Evolutionary conservation across 257 asterid species (phyloP).

Genomic region (Gardenia jasminoides): DNA sequence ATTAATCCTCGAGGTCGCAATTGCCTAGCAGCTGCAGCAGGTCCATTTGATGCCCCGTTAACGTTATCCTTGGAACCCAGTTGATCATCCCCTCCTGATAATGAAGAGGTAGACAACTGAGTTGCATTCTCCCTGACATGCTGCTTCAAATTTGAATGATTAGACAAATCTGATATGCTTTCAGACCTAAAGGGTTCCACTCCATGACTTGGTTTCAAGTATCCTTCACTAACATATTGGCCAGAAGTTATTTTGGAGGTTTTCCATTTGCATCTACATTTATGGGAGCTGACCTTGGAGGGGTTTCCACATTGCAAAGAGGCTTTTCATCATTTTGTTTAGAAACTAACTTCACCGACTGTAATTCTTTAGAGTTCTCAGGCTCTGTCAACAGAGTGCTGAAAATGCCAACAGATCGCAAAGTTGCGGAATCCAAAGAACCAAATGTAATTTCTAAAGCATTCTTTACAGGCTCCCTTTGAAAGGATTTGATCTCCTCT

Average conservation of each 20-base stretch:
- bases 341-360: slow-evolving; percentile 26
- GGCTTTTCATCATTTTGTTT: slow-evolving; percentile 17
- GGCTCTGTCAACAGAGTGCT: slow-evolving; percentile 25
- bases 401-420: slow-evolving; percentile 62
- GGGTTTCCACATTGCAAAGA: slow-evolving; percentile 17
- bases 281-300: slow-evolving; percentile 20
- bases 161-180: slow-evolving; percentile 16
- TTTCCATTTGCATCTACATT: slow-evolving; percentile 36
- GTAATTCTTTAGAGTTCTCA: slow-evolving; percentile 26
- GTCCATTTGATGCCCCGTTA: slow-evolving; percentile 35
- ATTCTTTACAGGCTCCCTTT: slow-evolving; percentile 38
- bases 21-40: slow-evolving; percentile 28
- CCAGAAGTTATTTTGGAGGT: slow-evolving; percentile 15
- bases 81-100: slow-evolving; percentile 29
- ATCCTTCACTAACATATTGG: slow-evolving; percentile 22
- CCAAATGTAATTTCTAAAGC: slow-evolving; percentile 52
- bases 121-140: slow-evolving; percentile 21
- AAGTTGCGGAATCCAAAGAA: slow-evolving; percentile 57
- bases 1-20: slow-evolving; percentile 76
- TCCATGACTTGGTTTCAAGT: slow-evolving; percentile 26
- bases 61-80: slow-evolving; percentile 23
- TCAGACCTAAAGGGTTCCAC: slow-evolving; percentile 17
- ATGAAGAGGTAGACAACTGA: slow-evolving; percentile 29
- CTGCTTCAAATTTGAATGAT: slow-evolving; percentile 23
- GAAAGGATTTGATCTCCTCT: slow-evolving; percentile 65